phyloP scores from a whole-genome alignment of 2,329 filamentous ascomycete genomes.

The Rhynchosporium secalis region DNA sequence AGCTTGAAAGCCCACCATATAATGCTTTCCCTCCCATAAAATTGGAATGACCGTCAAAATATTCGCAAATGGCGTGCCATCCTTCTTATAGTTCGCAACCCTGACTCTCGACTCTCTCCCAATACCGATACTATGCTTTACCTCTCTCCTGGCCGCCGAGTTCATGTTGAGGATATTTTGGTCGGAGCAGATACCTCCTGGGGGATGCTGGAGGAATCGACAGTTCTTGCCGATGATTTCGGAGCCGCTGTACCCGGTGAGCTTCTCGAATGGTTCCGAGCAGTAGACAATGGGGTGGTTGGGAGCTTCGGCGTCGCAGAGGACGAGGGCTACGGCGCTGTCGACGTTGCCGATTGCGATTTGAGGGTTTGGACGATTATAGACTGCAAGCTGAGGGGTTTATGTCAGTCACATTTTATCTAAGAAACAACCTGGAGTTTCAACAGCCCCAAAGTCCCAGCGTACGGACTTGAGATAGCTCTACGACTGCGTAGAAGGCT shows the following conservation, averaged over 20 bases:
- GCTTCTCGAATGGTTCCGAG: slow-evolving; percentile 87
- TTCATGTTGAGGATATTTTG: slow-evolving; percentile 81
- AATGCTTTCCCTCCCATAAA: slow-evolving; percentile 58
- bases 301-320: slow-evolving; percentile 85
- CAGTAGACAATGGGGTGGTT: slow-evolving; percentile 93
- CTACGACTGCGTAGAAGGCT: neutral
- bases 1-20: slow-evolving; percentile 34
- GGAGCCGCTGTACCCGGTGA: slow-evolving; percentile 84
- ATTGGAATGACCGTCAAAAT: slow-evolving; percentile 93
- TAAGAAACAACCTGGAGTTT: neutral
- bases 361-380: slow-evolving; percentile 75
- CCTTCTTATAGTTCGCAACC: slow-evolving; percentile 90
- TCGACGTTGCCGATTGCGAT: slow-evolving; percentile 90
- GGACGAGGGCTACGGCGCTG: slow-evolving; percentile 88
- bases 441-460: neutral
- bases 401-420: neutral
- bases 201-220: slow-evolving; percentile 86
- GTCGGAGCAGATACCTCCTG: slow-evolving; percentile 72
- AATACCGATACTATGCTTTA: slow-evolving; percentile 76
- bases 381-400: slow-evolving; percentile 50
- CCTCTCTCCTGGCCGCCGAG: slow-evolving; percentile 73
- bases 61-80: slow-evolving; percentile 90
- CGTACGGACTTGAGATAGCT: neutral
- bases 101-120: slow-evolving; percentile 81
- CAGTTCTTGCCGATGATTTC: slow-evolving; percentile 91